Base-by-base conservation (phyloP, 345 rosid genomes). In the Firmiana major region DNA sequence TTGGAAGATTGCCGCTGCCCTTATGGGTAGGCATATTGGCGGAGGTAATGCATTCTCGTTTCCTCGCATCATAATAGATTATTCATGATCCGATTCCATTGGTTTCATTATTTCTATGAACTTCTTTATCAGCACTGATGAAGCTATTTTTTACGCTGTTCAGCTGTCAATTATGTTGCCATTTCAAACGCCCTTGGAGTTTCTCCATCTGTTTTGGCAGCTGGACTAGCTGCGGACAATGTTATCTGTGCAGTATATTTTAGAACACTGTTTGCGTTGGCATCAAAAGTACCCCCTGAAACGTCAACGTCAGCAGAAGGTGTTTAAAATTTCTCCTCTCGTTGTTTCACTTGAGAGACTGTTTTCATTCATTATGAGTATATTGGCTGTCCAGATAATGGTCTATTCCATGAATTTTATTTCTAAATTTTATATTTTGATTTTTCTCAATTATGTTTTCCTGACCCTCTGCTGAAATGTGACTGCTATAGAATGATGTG, bases 1-100 rank as follows among this genome's bases (percentile, higher is more conserved):
- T 77, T 94, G 98, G 97, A 94, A 93, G 83, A 89, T 94, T 67
- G 98, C 97, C 22, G 94, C 97, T 79, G 97, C 98, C 53, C 95
- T 94, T 53, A 93, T 91, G 98, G 94, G 97, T 46, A 89, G 97
- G 73, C 91, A 94, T 75, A 94, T 94, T 26, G 94, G 97, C 59
- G 97, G 97, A 89, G 91, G 92, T 89, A 82, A 72, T 24, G 17
- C 78, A 38, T 57, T 77, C 60, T 73, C 36, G 17, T 62, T 24
- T 60, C 16, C 51, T 73, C 15, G 4, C 45, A 60, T 22, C 54
- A 38, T 2, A 22, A 63, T 66, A 13, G 58, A 71, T 58, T 58
- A 42, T 69, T 17, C 64, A 19, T 51, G 8, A 48, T 36, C 46
- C 48, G 60, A 38, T 77, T 66, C 6, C 12, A 7, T 8, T 55